Evolutionary conservation across 2,329 filamentous ascomycete genomes (phyloP).

Genomic region (Botrytis fragariae): DNA sequence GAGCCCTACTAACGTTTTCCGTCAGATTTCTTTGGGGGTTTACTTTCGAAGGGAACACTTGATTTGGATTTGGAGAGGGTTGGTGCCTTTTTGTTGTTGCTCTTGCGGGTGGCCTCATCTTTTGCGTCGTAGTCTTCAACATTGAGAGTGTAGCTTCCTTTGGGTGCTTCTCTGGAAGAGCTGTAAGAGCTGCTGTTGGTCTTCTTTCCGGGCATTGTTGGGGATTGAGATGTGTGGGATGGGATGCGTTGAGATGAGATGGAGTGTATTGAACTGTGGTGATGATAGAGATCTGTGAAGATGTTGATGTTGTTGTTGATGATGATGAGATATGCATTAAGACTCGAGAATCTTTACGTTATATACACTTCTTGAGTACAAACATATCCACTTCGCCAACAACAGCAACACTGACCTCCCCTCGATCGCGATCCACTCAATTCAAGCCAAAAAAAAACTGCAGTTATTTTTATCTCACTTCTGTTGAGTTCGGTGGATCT

Average conservation of each 20-base stretch:
- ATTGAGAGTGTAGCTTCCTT: no score
- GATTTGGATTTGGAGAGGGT: no score
- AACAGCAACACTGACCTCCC: neutral
- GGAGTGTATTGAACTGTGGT: neutral
- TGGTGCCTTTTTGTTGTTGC: no score
- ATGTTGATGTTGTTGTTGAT: neutral
- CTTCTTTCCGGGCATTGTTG: neutral
- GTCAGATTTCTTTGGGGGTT: neutral
- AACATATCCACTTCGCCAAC: neutral
- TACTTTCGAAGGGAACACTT: no score
- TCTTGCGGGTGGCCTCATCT: no score
- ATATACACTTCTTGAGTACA: neutral
- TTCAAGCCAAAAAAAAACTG: neutral
- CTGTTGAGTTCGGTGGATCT: neutral
- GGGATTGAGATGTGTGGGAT: neutral
- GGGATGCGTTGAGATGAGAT: neutral
- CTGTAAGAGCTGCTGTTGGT: no score
- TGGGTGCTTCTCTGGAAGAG: no score
- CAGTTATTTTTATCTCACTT: neutral
- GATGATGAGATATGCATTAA: neutral
- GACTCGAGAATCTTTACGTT: neutral
- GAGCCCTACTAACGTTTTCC: neutral
- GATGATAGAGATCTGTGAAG: neutral
- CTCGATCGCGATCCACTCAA: neutral
- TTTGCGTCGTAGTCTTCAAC: no score